Evolutionary conservation across 495 filamentous ascomycete genomes (phyloP).

Genomic region (Ascodesmis nigricans): DNA sequence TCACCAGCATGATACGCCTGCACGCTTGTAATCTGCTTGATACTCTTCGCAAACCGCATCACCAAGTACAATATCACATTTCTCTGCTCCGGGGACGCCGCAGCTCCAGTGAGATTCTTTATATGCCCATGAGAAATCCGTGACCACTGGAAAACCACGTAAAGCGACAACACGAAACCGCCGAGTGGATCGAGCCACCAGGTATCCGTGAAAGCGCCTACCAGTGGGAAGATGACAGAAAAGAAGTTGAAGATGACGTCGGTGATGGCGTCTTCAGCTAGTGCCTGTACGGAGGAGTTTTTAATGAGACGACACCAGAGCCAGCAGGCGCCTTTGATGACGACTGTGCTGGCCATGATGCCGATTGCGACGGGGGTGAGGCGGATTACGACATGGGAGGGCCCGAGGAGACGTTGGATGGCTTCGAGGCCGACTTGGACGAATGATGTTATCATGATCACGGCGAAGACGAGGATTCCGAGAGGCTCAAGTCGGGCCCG

Average conservation of each 20-base stretch:
- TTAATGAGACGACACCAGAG: slow-evolving; percentile 75
- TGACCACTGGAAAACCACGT: slow-evolving; percentile 75
- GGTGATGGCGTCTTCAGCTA: slow-evolving; percentile 46
- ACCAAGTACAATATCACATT: slow-evolving; percentile 78
- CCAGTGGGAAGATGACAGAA: slow-evolving; percentile 65
- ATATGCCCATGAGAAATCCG: slow-evolving; percentile 57
- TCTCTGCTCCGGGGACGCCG: slow-evolving; percentile 55
- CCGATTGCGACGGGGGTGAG: slow-evolving; percentile 49
- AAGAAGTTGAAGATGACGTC: slow-evolving; percentile 81
- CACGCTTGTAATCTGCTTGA: slow-evolving; percentile 68
- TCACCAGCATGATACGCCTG: slow-evolving; percentile 81
- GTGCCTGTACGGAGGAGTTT: slow-evolving; percentile 70
- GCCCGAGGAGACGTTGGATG: slow-evolving; percentile 37
- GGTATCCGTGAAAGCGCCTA: slow-evolving; percentile 50
- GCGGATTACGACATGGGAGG: slow-evolving; percentile 45
- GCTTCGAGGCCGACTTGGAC: slow-evolving; percentile 63
- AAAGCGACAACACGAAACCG: slow-evolving; percentile 54
- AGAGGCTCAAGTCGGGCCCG: slow-evolving; percentile 54
- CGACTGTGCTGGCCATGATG: slow-evolving; percentile 64
- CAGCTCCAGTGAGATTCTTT: slow-evolving; percentile 57
- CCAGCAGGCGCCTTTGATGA: slow-evolving; percentile 70
- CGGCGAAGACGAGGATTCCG: slow-evolving; percentile 58
- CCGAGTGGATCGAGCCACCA: slow-evolving; percentile 81
- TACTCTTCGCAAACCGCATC: slow-evolving; percentile 80
- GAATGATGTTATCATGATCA: slow-evolving; percentile 76